Conservation (phyloP, 1,284 basidiomycete genomes). For the Ustilago trichophora region DNA sequence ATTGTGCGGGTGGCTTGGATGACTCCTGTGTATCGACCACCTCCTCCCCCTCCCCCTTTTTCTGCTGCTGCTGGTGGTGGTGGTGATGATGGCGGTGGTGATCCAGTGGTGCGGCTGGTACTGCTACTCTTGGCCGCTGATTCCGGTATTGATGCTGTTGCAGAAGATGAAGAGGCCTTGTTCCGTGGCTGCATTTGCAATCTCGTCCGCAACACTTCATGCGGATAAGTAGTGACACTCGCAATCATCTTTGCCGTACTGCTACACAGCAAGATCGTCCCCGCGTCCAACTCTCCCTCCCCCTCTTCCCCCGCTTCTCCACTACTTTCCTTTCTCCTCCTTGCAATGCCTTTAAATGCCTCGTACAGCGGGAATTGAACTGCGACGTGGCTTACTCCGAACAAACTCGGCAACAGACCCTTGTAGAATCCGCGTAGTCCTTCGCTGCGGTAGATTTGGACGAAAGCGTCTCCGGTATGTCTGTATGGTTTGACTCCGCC, state of each 20-base stretch:
- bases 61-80: too few species aligned
- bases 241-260: constrained; percentile 66
- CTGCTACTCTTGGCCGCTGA: too few species aligned
- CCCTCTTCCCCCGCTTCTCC: constrained; percentile 10
- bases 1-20: constrained; percentile 52
- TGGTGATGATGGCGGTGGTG: too few species aligned
- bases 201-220: constrained; percentile 63
- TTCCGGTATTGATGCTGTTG: too few species aligned
- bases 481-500: constrained; percentile 37
- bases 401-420: constrained; percentile 57
- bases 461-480: constrained; percentile 62
- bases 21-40: constrained; percentile 57
- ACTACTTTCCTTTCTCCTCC: not conserved
- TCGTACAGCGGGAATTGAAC: constrained; percentile 66
- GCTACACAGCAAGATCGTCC: constrained; percentile 56
- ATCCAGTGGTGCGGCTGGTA: too few species aligned
- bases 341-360: constrained; percentile 50
- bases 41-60: too few species aligned
- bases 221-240: constrained; percentile 62
- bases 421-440: constrained; percentile 62
- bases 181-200: constrained; percentile 61
- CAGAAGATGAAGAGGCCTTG: not conserved
- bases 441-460: constrained; percentile 57
- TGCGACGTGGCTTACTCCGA: constrained; percentile 63
- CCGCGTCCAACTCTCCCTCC: constrained; percentile 32